These are phyloP conservation scores for Saposhnikovia divaricata DNA, from an alignment of 129 eudicot genomes.

Conservation along the genomic window DNA sequence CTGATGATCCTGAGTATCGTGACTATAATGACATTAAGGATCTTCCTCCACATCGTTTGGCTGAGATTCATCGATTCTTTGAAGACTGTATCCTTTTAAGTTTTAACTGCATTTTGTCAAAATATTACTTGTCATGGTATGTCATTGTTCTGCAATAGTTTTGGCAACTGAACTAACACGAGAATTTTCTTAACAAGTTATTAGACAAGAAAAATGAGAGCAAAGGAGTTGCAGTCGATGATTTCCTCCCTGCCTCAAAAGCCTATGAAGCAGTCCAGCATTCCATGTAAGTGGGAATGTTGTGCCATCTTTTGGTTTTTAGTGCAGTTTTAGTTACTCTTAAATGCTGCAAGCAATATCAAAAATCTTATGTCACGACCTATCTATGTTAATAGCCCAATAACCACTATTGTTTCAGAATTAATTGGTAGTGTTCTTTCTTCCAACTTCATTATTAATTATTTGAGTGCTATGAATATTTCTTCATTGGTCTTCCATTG, in stretches of 20 bases:
- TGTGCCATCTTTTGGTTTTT: neutral
- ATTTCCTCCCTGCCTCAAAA: slow-evolving; percentile 62
- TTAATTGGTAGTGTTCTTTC: neutral
- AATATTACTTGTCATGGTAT: neutral
- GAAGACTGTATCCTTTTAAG: slow-evolving; percentile 84
- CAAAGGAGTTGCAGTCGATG: slow-evolving; percentile 90
- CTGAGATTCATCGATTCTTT: slow-evolving; percentile 96
- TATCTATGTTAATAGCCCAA: neutral
- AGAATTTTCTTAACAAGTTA: slow-evolving; percentile 24
- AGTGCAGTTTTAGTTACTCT: neutral
- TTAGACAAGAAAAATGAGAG: slow-evolving; percentile 91
- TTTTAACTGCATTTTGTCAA: neutral
- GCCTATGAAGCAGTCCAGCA: slow-evolving; percentile 70
- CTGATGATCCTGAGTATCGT: slow-evolving; percentile 91
- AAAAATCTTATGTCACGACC: neutral
- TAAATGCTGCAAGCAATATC: neutral
- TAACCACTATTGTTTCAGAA: neutral
- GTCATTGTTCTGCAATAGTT: neutral
- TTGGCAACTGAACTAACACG: neutral
- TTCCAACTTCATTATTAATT: neutral
- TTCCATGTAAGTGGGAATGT: slow-evolving; percentile 62
- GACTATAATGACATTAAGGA: slow-evolving; percentile 71
- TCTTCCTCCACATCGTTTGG: slow-evolving; percentile 92
- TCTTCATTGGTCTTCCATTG: neutral
- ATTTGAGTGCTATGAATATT: neutral